Conservation (phyloP, 2,329 filamentous ascomycete genomes). For the Hyphodiscus sp. region DNA sequence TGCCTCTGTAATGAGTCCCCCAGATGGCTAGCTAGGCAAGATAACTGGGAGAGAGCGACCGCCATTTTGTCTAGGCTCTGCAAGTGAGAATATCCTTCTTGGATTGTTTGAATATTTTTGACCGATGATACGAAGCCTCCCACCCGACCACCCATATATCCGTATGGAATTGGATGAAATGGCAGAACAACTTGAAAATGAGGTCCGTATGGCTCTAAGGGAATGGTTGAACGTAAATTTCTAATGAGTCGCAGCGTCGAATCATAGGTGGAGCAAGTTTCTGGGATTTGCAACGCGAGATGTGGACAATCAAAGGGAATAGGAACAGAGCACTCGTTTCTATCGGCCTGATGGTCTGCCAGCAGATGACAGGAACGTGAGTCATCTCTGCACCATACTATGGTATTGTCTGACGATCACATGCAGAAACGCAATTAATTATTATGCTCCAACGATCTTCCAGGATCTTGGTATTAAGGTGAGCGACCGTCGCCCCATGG, state of each 20-base stretch:
- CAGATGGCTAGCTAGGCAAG: slow-evolving; percentile 60
- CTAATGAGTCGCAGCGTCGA: slow-evolving; percentile 16
- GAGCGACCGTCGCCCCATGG: neutral
- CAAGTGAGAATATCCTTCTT: slow-evolving; percentile 18
- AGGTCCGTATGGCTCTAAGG: slow-evolving; percentile 29
- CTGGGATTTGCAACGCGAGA: slow-evolving; percentile 52
- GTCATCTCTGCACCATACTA: neutral
- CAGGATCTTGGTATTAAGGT: slow-evolving; percentile 52
- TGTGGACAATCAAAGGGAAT: slow-evolving; percentile 52
- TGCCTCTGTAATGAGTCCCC: slow-evolving; percentile 54
- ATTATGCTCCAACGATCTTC: slow-evolving; percentile 60
- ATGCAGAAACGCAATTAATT: slow-evolving; percentile 47
- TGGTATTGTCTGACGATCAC: neutral
- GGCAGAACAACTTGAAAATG: slow-evolving; percentile 40
- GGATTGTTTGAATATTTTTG: slow-evolving; percentile 23
- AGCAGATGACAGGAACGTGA: slow-evolving; percentile 51
- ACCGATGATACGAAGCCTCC: slow-evolving; percentile 41
- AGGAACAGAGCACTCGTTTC: slow-evolving; percentile 59
- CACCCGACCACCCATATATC: slow-evolving; percentile 47
- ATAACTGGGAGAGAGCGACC: slow-evolving; percentile 60
- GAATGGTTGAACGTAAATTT: neutral
- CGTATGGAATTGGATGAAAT: slow-evolving; percentile 44
- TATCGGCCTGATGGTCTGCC: slow-evolving; percentile 56
- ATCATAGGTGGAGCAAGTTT: slow-evolving; percentile 42
- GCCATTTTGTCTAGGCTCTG: slow-evolving; percentile 46